These are phyloP conservation scores for Mortierella claussenii DNA, from an alignment of 192 early-diverging fungal genomes.

Conservation along the genomic window DNA sequence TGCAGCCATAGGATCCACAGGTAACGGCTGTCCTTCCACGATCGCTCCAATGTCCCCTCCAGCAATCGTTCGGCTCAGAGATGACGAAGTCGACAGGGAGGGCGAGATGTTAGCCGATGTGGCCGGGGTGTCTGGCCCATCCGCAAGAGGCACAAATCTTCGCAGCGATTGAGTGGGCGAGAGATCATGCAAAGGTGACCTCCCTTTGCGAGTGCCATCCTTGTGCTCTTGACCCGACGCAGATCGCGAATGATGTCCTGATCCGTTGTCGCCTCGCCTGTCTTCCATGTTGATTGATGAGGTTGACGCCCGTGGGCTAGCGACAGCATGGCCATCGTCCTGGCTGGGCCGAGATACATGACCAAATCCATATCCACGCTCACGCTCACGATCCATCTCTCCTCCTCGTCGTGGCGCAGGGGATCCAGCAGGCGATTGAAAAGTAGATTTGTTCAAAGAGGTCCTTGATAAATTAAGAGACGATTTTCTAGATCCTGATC, in stretches of 20 bases:
- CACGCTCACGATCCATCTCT: slow-evolving; percentile 38
- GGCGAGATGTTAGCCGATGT: slow-evolving; percentile 5
- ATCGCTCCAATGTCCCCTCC: background rate
- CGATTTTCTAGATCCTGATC: slow-evolving; percentile 41
- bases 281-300: no score
- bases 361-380: background rate
- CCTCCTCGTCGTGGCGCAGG: slow-evolving; percentile 36
- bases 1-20: no score
- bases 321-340: slow-evolving; percentile 11
- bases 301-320: background rate
- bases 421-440: slow-evolving; percentile 27
- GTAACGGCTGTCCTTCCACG: background rate
- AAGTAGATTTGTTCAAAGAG: slow-evolving; percentile 18
- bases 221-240: slow-evolving; percentile 8
- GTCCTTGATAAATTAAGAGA: slow-evolving; percentile 33
- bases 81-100: slow-evolving; percentile 20
- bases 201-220: background rate
- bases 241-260: slow-evolving; percentile 13
- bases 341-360: background rate
- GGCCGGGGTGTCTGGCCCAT: background rate
- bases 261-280: no score
- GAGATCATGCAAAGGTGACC: background rate
- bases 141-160: background rate
- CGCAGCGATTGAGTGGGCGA: slow-evolving; percentile 10
- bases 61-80: background rate